Evolutionary conservation across 495 filamentous ascomycete species (phyloP).

Genomic region (Aspergillus affinis): DNA sequence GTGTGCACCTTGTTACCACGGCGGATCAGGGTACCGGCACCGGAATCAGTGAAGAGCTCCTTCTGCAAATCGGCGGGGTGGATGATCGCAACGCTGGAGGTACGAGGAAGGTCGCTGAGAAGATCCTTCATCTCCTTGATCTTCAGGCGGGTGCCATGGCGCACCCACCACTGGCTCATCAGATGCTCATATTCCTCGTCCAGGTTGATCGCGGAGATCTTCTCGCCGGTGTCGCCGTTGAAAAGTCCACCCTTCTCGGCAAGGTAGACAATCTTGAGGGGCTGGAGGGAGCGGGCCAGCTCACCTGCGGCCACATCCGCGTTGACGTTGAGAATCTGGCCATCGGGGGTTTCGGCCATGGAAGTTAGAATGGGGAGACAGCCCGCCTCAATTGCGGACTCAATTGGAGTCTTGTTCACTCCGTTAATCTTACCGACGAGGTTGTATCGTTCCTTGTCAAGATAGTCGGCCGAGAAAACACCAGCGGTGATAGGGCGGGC

Average conservation of each 20-base stretch:
- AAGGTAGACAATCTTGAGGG: slow-evolving; percentile 96
- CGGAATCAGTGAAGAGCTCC: slow-evolving; percentile 94
- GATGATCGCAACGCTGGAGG: slow-evolving; percentile 96
- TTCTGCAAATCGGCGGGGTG: slow-evolving; percentile 93
- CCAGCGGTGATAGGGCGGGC: slow-evolving; percentile 90
- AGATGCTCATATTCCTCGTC: slow-evolving; percentile 96
- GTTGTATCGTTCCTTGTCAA: slow-evolving; percentile 93
- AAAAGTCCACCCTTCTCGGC: slow-evolving; percentile 97
- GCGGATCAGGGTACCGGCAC: slow-evolving; percentile 91
- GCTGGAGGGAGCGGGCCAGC: slow-evolving; percentile 83
- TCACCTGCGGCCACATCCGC: slow-evolving; percentile 96
- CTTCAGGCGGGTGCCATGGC: slow-evolving; percentile 93
- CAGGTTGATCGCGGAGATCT: slow-evolving; percentile 96
- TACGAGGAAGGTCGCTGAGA: slow-evolving; percentile 78
- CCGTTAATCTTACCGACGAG: slow-evolving; percentile 93
- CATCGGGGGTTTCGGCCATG: slow-evolving; percentile 92
- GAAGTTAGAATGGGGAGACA: slow-evolving; percentile 94
- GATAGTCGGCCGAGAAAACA: slow-evolving; percentile 92
- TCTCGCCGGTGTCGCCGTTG: slow-evolving; percentile 88
- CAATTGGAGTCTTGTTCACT: slow-evolving; percentile 88
- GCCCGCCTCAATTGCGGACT: slow-evolving; percentile 86
- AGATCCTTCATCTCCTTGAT: slow-evolving; percentile 98
- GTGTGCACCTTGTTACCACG: slow-evolving; percentile 87
- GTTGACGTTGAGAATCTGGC: slow-evolving; percentile 96
- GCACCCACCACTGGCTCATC: slow-evolving; percentile 95